Evolutionary conservation across 352 stramenopile species (phyloP).

Genomic region (Phytophthora pseudosyringae): DNA sequence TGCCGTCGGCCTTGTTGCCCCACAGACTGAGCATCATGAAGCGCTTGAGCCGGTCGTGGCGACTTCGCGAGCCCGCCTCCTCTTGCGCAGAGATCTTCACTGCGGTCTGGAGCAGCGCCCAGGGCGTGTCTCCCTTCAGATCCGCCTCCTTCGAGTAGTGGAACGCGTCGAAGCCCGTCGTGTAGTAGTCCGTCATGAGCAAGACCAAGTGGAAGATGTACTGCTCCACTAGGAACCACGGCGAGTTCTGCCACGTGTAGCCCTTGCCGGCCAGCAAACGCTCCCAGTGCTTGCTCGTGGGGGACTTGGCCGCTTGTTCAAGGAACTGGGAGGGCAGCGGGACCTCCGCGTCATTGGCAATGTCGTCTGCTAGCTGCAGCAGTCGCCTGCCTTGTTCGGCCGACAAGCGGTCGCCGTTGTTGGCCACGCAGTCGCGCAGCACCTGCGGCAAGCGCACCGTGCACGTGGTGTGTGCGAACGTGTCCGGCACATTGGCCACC

Average conservation of each 20-base stretch:
- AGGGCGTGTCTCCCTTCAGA: slow-evolving; percentile 52
- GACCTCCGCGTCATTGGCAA: slow-evolving; percentile 45
- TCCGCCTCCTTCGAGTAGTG: slow-evolving; percentile 62
- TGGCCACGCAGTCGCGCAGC: slow-evolving; percentile 54
- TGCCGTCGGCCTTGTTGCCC: slow-evolving; percentile 76
- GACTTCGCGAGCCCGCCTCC: slow-evolving; percentile 20
- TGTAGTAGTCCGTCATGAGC: slow-evolving; percentile 65
- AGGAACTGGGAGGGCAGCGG: slow-evolving; percentile 42
- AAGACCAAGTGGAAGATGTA: slow-evolving; percentile 78
- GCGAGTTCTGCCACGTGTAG: slow-evolving; percentile 66
- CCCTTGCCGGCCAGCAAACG: slow-evolving; percentile 37
- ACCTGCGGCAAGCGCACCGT: slow-evolving; percentile 54
- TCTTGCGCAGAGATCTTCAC: slow-evolving; percentile 32
- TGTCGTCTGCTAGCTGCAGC: slow-evolving; percentile 44
- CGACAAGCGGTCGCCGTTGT: slow-evolving; percentile 45
- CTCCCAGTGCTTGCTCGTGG: slow-evolving; percentile 51
- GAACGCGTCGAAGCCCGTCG: slow-evolving; percentile 62
- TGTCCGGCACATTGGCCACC: slow-evolving; percentile 38
- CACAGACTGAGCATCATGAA: slow-evolving; percentile 74
- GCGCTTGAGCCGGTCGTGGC: slow-evolving; percentile 47
- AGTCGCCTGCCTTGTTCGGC: slow-evolving; percentile 33
- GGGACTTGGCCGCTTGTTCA: slow-evolving; percentile 36
- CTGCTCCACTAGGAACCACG: slow-evolving; percentile 73
- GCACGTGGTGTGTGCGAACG: slow-evolving; percentile 62
- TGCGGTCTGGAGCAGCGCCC: slow-evolving; percentile 59